Base-by-base conservation (phyloP, 1,284 basidiomycete genomes). In the Schizopora paradoxa region DNA sequence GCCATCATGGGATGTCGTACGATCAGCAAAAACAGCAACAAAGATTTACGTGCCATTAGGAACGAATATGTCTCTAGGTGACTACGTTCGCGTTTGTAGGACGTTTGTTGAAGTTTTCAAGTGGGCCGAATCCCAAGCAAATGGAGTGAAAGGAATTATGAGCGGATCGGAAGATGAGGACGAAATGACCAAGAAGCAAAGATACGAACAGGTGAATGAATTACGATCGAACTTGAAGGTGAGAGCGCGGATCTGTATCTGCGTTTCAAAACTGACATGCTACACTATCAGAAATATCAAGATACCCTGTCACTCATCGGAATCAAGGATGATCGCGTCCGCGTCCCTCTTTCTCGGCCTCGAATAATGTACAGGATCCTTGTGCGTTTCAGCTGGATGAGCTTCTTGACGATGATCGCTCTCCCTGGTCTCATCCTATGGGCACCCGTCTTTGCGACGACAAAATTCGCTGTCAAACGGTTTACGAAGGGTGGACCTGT, bases 11-110 rank as follows among this genome's bases (percentile, higher is more conserved):
- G 74, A 80, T 51, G 65, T 86, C 18, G 72, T 90, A 31, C 77
- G 86, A 32, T 76, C 74, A 11, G 82, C 83, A 11, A 89, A 89
- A 59, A 70, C 86, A 28, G 85, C 87, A 2, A 72, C 85, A 10
- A 66, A 83, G 18, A 80, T 92, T 26, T 92, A 92, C 57, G 88
- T 79, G 1, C 89, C 89, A 1, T 66, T 91, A 5, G 90, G 89
- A 31, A 91, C 90, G 7, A 69, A 66, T 7, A 88, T 92, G 82
- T 76, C 72, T 43, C 68, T 92, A 6, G 88, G 88, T 3, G 84
- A 91, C 60, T 79, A 87, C 59, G 81, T 91, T 19, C 76, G 88
- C n/a, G 72, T 88, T 2, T 77, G 74, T 23, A 70, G 79, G 51
- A 70, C 72, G 25, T 91, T 91, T 58, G 67, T 88, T 10, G 86